A percentile compares a stretch with the other conserved stretches of the same genome.
Conservation (phyloP, 2,329 filamentous ascomycete species). For the Ophiostoma piceae region DNA sequence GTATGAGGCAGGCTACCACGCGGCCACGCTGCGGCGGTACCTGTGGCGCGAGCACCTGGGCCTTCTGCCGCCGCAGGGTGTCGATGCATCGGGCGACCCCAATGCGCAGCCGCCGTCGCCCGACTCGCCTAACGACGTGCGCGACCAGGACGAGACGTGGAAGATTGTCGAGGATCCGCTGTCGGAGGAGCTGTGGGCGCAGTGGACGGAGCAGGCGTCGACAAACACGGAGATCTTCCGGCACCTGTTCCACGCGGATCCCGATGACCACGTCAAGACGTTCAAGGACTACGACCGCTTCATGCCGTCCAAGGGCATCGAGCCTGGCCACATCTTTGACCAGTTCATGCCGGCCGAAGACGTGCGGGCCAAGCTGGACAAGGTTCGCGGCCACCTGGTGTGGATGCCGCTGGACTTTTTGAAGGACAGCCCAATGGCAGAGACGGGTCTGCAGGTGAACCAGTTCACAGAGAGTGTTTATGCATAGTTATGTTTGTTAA, state of each 20-base stretch:
- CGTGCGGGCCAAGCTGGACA: slow-evolving; percentile 67
- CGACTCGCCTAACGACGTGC: slow-evolving; percentile 59
- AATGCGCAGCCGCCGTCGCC: slow-evolving; percentile 71
- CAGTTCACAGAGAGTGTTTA: slow-evolving; percentile 81
- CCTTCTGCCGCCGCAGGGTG: slow-evolving; percentile 67
- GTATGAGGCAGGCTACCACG: slow-evolving; percentile 69
- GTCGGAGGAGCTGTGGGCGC: slow-evolving; percentile 58
- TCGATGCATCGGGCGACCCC: slow-evolving; percentile 60
- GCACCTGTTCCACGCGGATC: slow-evolving; percentile 81
- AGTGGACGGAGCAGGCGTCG: slow-evolving; percentile 64
- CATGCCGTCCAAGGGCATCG: slow-evolving; percentile 62
- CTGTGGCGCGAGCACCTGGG: slow-evolving; percentile 91
- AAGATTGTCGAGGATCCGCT: slow-evolving; percentile 67
- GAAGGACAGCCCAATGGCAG: slow-evolving; percentile 79
- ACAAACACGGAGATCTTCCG: slow-evolving; percentile 70
- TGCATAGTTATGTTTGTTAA: slow-evolving; percentile 42
- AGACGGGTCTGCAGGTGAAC: slow-evolving; percentile 82
- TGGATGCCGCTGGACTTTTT: slow-evolving; percentile 94
- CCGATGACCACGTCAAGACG: slow-evolving; percentile 79
- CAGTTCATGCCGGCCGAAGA: slow-evolving; percentile 67
- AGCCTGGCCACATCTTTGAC: slow-evolving; percentile 82
- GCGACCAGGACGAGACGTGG: slow-evolving; percentile 55
- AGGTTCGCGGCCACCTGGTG: slow-evolving; percentile 82
- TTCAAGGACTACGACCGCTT: slow-evolving; percentile 88
- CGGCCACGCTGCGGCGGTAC: slow-evolving; percentile 72